Conservation (phyloP, 805 yeast species). For the Ogataea parapolymorpha region DNA sequence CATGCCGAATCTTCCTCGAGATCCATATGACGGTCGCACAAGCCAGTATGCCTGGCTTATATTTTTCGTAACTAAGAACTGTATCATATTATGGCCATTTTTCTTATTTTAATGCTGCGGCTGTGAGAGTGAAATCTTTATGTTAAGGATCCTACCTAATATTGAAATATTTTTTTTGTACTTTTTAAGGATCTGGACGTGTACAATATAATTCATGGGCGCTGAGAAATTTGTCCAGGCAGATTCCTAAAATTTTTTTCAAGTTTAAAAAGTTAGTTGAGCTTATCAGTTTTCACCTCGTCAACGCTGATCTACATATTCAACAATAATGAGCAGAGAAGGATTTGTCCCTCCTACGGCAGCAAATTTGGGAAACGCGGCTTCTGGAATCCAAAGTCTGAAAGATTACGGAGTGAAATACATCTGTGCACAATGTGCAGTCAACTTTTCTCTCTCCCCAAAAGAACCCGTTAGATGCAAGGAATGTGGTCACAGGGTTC, state of each 20-base stretch:
- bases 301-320: too few species aligned
- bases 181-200: too few species aligned
- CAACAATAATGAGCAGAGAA: slow-evolving; percentile 57
- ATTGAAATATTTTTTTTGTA: too few species aligned
- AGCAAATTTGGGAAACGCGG: slow-evolving; percentile 74
- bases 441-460: slow-evolving; percentile 80
- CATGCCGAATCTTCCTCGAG: too few species aligned
- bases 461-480: slow-evolving; percentile 97
- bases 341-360: slow-evolving; percentile 83
- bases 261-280: background rate
- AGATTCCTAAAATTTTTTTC: too few species aligned
- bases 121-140: too few species aligned
- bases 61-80: background rate
- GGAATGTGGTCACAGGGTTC: slow-evolving; percentile 97
- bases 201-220: too few species aligned
- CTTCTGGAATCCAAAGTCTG: slow-evolving; percentile 65
- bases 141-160: too few species aligned
- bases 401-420: slow-evolving; percentile 85
- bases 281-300: too few species aligned
- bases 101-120: background rate
- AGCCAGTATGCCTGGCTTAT: background rate
- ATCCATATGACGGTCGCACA: background rate
- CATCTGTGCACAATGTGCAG: slow-evolving; percentile 95
- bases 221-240: too few species aligned
- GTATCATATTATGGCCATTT: background rate